phyloP scores from a whole-genome alignment of 495 filamentous ascomycete species.

The Neurospora tetraspora region DNA sequence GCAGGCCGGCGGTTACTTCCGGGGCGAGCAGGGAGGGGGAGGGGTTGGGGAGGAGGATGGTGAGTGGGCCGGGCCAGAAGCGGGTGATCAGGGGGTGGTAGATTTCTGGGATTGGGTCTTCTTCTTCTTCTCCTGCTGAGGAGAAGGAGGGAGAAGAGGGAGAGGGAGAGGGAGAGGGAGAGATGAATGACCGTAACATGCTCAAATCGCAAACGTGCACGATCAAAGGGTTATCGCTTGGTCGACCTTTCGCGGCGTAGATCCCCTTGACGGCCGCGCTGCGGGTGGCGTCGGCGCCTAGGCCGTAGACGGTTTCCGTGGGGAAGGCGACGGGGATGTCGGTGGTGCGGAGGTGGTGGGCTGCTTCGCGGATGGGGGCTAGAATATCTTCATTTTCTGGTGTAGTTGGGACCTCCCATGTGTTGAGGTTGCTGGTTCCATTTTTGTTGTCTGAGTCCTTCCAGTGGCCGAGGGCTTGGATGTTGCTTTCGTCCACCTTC shows the following conservation, averaged over 20 bases:
- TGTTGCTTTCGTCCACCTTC: constrained; percentile 4
- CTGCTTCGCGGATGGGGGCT: constrained; percentile 40
- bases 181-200: constrained; percentile 62
- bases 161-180: neutral
- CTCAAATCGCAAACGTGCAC: constrained; percentile 75
- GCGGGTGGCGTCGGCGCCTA: constrained; percentile 88
- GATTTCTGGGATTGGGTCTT: constrained; percentile 59
- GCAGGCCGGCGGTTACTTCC: constrained; percentile 75
- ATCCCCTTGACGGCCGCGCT: constrained; percentile 75
- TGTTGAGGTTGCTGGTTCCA: constrained; percentile 4
- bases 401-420: constrained; percentile 13
- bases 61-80: constrained; percentile 95
- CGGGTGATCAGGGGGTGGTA: constrained; percentile 69
- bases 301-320: constrained; percentile 95
- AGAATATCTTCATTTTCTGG: neutral
- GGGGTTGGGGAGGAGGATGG: constrained; percentile 79
- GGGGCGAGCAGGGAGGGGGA: constrained; percentile 58
- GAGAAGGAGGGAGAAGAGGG: neutral
- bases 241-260: constrained; percentile 79
- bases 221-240: constrained; percentile 91
- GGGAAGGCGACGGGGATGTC: constrained; percentile 85
- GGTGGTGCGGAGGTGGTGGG: constrained; percentile 47
- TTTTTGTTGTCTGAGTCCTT: neutral
- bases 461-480: constrained; percentile 17
- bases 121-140: neutral